Conservation (phyloP, 257 asterid species). For the Anisodus acutangulus region DNA sequence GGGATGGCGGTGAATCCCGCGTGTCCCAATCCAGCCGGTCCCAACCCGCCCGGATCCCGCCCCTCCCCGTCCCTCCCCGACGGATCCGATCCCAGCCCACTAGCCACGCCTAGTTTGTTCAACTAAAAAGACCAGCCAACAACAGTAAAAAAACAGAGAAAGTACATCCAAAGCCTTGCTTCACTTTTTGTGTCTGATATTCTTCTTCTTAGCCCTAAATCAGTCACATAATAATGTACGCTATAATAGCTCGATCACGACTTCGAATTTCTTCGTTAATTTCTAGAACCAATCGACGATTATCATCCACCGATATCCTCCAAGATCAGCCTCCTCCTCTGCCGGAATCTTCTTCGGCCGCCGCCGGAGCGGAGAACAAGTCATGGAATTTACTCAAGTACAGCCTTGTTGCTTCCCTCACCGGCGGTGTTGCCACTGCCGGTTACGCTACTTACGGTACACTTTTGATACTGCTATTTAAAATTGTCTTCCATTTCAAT, state of each 20-base stretch:
- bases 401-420: conserved; percentile 53
- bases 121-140: no score
- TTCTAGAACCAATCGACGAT: conserved; percentile 41
- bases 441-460: conserved; percentile 78
- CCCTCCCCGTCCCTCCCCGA: no score
- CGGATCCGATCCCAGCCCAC: no score
- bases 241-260: conserved; percentile 42
- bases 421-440: conserved; percentile 68
- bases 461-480: background rate
- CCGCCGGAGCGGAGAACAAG: conserved; percentile 49
- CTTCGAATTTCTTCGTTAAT: conserved; percentile 49
- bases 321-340: conserved; percentile 60
- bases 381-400: conserved; percentile 66
- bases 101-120: no score
- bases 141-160: no score
- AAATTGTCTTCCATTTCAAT: no score
- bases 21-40: no score
- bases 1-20: no score
- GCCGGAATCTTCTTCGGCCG: conserved; percentile 44
- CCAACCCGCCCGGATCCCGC: no score
- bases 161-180: background rate
- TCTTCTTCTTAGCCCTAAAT: conserved; percentile 36
- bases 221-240: conserved; percentile 44
- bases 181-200: background rate
- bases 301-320: conserved; percentile 42